Conservation (phyloP, 2,329 filamentous ascomycete species). For the Talaromyces pinophilus region DNA sequence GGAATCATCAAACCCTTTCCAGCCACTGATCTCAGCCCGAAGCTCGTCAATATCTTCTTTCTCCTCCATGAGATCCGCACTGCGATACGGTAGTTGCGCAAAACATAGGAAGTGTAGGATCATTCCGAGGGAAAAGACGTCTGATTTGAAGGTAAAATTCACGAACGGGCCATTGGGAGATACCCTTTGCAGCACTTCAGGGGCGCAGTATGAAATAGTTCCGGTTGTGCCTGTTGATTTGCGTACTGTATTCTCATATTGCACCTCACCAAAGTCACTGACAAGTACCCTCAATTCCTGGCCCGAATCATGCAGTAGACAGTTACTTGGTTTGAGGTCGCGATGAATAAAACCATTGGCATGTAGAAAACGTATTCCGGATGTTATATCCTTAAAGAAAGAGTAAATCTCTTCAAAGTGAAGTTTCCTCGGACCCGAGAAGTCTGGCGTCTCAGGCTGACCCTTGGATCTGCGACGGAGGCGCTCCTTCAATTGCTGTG, state of each 20-base stretch:
- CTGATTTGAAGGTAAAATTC: slow-evolving; percentile 95
- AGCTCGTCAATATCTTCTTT: slow-evolving; percentile 86
- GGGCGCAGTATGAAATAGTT: slow-evolving; percentile 96
- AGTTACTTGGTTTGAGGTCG: slow-evolving; percentile 95
- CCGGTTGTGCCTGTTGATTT: slow-evolving; percentile 91
- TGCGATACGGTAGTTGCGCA: slow-evolving; percentile 78
- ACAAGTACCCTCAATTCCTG: slow-evolving; percentile 77
- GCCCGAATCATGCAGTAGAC: slow-evolving; percentile 77
- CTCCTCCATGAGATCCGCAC: slow-evolving; percentile 75
- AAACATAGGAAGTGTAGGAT: slow-evolving; percentile 99
- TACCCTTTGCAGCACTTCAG: slow-evolving; percentile 77
- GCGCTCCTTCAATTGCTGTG: slow-evolving; percentile 85
- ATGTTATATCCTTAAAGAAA: slow-evolving; percentile 93
- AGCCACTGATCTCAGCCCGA: slow-evolving; percentile 79
- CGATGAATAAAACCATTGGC: slow-evolving; percentile 91
- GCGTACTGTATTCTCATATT: slow-evolving; percentile 76
- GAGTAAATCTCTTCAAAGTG: slow-evolving; percentile 93
- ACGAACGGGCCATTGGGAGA: slow-evolving; percentile 69
- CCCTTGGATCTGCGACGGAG: slow-evolving; percentile 80
- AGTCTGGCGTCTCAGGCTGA: slow-evolving; percentile 65
- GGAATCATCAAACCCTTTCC: slow-evolving; percentile 83
- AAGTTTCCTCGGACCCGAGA: slow-evolving; percentile 57
- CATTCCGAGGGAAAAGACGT: slow-evolving; percentile 98
- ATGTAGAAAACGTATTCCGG: slow-evolving; percentile 86
- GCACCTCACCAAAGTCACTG: slow-evolving; percentile 97